Percentiles rank a stretch among this genome's conserved stretches.
These are phyloP conservation scores for Metschnikowia gelsemii DNA, from an alignment of 805 yeast species.

Conservation along the genomic window DNA sequence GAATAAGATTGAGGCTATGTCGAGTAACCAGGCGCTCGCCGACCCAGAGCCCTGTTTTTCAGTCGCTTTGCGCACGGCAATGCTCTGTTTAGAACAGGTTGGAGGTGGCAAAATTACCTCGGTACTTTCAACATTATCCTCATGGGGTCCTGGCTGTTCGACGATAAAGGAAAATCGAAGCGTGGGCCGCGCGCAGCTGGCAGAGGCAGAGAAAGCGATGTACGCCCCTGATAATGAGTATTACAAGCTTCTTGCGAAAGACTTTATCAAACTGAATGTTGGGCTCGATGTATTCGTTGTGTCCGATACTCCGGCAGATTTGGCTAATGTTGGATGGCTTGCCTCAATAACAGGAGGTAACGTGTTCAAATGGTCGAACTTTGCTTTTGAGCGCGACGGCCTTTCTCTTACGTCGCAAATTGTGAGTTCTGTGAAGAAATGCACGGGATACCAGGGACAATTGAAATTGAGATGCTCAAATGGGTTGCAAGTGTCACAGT, in stretches of 20 bases:
- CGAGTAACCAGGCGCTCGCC: slow-evolving; percentile 37
- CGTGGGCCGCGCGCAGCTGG: slow-evolving; percentile 42
- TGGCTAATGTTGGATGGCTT: slow-evolving; percentile 67
- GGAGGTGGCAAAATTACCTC: slow-evolving; percentile 87
- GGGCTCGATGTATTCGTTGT: slow-evolving; percentile 79
- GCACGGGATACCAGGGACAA: slow-evolving; percentile 75
- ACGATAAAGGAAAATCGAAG: slow-evolving; percentile 42
- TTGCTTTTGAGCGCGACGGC: slow-evolving; percentile 68
- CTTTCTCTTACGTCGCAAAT: slow-evolving; percentile 60
- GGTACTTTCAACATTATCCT: slow-evolving; percentile 66
- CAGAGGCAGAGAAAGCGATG: slow-evolving; percentile 48
- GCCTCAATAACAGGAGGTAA: slow-evolving; percentile 74
- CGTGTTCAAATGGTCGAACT: slow-evolving; percentile 63
- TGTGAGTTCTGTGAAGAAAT: slow-evolving; percentile 47
- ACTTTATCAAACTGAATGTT: slow-evolving; percentile 55
- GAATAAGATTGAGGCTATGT: slow-evolving; percentile 51
- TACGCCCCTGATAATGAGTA: slow-evolving; percentile 60
- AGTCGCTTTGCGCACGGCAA: slow-evolving; percentile 70
- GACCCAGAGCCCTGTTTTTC: slow-evolving; percentile 74
- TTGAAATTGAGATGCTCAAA: slow-evolving; percentile 83
- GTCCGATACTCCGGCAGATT: slow-evolving; percentile 62
- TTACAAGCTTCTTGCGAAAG: slow-evolving; percentile 59
- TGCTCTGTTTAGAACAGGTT: slow-evolving; percentile 53
- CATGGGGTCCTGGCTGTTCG: slow-evolving; percentile 76
- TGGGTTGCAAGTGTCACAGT: slow-evolving; percentile 77